These are phyloP conservation scores for Sanghuangporus weigelae DNA, from an alignment of 1,284 basidiomycete genomes.

Conservation along the genomic window DNA sequence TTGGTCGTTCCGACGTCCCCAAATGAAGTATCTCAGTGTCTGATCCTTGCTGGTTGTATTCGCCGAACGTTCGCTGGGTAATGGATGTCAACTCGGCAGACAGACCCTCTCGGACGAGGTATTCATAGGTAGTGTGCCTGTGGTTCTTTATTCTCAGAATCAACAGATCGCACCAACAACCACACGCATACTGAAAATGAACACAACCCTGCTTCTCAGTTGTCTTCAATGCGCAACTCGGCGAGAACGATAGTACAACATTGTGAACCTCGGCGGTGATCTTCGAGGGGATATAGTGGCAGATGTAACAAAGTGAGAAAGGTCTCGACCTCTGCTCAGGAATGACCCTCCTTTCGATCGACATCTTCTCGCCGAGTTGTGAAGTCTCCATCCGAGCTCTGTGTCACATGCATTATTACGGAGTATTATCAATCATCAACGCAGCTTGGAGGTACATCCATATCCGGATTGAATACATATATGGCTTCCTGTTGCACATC, in stretches of 20 bases:
- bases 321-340: not conserved
- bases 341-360: not conserved
- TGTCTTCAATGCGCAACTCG: not conserved
- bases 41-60: not conserved
- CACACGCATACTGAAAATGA: not conserved
- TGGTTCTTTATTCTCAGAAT: not conserved
- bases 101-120: not conserved
- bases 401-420: not conserved
- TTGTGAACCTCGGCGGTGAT: not conserved
- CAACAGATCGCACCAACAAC: not conserved
- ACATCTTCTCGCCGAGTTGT: not conserved
- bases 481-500: not conserved
- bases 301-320: not conserved
- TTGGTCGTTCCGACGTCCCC: not conserved
- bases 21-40: not conserved
- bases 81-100: not conserved
- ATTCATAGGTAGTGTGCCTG: not conserved
- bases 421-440: not conserved
- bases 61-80: not conserved
- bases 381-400: not conserved
- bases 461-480: not conserved
- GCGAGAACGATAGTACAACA: not conserved
- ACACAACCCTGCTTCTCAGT: not conserved
- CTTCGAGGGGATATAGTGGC: not conserved
- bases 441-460: not conserved